These are phyloP conservation scores for Plenodomus tracheiphilus DNA, from an alignment of 2,329 filamentous ascomycete species.

Conservation along the genomic window DNA sequence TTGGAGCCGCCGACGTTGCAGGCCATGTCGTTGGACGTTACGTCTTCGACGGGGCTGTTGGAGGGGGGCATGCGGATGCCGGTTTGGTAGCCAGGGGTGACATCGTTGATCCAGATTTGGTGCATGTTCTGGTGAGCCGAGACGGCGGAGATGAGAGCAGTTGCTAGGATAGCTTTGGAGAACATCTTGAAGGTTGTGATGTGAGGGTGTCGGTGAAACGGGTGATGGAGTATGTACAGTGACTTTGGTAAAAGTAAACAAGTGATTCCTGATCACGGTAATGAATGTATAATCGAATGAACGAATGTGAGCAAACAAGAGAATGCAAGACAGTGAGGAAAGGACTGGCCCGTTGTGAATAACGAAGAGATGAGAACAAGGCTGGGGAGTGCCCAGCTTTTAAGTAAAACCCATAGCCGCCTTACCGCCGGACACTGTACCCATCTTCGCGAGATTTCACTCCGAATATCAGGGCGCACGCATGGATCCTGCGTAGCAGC, in stretches of 20 bases:
- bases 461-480: constrained; percentile 16
- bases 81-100: constrained; percentile 33
- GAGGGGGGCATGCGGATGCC: constrained; percentile 41
- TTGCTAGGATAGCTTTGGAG: constrained; percentile 32
- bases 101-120: constrained; percentile 37
- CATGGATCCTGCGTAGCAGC: constrained; percentile 6
- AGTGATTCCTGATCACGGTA: constrained; percentile 31
- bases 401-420: constrained; percentile 6
- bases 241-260: constrained; percentile 3
- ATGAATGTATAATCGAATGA: constrained; percentile 20
- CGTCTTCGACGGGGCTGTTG: constrained; percentile 39
- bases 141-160: constrained; percentile 29
- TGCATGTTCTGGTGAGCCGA: constrained; percentile 40
- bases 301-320: constrained; percentile 19
- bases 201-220: background rate
- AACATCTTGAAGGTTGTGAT: constrained; percentile 30
- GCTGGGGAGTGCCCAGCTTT: constrained; percentile 8
- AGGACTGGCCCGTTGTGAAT: constrained; percentile 29
- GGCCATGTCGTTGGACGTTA: constrained; percentile 37
- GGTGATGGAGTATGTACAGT: constrained; percentile 13
- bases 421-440: background rate
- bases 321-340: constrained; percentile 9
- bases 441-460: constrained; percentile 14
- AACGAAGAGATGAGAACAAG: constrained; percentile 4
- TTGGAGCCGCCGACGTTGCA: constrained; percentile 39